phyloP scores from a whole-genome alignment of 1,284 basidiomycete genomes.

The Moesziomyces sp. region DNA sequence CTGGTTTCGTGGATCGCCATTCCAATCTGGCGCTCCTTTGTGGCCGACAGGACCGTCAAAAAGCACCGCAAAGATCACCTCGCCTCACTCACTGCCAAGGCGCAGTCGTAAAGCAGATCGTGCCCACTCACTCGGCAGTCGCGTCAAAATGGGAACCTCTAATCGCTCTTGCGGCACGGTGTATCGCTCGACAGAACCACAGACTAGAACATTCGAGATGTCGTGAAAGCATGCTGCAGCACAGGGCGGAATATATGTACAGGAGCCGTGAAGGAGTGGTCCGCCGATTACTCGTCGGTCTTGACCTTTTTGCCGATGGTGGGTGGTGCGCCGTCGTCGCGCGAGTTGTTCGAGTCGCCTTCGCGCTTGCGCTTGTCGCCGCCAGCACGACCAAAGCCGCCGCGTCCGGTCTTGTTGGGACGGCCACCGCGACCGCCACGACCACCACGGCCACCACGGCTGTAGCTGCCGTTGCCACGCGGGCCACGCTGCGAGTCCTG shows the following conservation, averaged over 20 bases:
- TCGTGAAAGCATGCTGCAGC: conserved; percentile 1
- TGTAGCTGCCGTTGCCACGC: conserved; percentile 55
- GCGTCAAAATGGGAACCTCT: background rate
- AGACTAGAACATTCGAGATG: background rate
- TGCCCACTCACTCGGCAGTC: too few relatives aligned
- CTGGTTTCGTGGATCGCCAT: conserved; percentile 49
- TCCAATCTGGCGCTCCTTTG: conserved; percentile 57
- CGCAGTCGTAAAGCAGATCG: background rate
- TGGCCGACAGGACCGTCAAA: conserved; percentile 46
- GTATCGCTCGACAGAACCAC: background rate
- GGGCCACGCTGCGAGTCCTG: conserved; percentile 72
- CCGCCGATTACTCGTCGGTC: conserved; percentile 28
- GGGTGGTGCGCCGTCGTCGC: conserved; percentile 35
- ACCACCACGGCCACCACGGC: conserved; percentile 67
- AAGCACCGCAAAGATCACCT: conserved; percentile 37
- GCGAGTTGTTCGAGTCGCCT: conserved; percentile 16
- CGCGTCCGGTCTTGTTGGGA: conserved; percentile 38
- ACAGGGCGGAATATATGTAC: conserved; percentile 2
- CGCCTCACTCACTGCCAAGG: conserved; percentile 3
- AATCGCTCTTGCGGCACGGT: background rate
- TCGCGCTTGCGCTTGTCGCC: conserved; percentile 58
- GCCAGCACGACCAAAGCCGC: conserved; percentile 53
- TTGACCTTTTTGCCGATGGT: conserved; percentile 46
- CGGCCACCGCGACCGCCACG: conserved; percentile 65
- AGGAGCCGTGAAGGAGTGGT: background rate